Conservation (phyloP, 2,329 filamentous ascomycete genomes). For the Chalara sp. region DNA sequence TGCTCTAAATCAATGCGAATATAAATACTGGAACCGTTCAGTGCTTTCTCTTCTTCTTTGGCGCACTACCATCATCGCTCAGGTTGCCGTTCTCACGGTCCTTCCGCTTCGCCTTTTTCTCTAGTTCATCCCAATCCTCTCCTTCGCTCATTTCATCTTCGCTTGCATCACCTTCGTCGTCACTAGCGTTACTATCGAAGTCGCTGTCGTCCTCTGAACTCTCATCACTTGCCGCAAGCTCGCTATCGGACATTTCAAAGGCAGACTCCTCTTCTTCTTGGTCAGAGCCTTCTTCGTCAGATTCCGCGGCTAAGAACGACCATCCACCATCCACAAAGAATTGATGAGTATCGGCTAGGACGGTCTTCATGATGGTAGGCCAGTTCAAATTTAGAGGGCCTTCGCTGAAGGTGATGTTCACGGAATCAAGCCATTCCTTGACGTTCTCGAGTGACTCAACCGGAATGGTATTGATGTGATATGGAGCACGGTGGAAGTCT, state of each 20-base stretch:
- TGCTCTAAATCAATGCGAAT: too few species aligned
- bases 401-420: slow-evolving; percentile 90
- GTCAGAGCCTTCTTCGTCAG: slow-evolving; percentile 72
- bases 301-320: slow-evolving; percentile 84
- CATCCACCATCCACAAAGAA: slow-evolving; percentile 96
- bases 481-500: slow-evolving; percentile 84
- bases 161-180: slow-evolving; percentile 72
- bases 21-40: slow-evolving; percentile 10
- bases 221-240: slow-evolving; percentile 66
- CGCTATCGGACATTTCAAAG: slow-evolving; percentile 84
- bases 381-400: slow-evolving; percentile 97
- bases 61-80: slow-evolving; percentile 72
- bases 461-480: slow-evolving; percentile 96
- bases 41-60: slow-evolving; percentile 62
- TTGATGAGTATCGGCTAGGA: slow-evolving; percentile 84
- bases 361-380: slow-evolving; percentile 99
- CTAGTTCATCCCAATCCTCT: slow-evolving; percentile 91
- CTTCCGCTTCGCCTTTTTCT: slow-evolving; percentile 83
- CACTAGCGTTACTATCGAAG: slow-evolving; percentile 83
- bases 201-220: slow-evolving; percentile 85
- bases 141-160: slow-evolving; percentile 68
- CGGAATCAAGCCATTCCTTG: slow-evolving; percentile 95
- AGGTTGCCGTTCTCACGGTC: slow-evolving; percentile 53
- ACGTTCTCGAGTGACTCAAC: slow-evolving; percentile 91
- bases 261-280: slow-evolving; percentile 85